These are phyloP conservation scores for Russula sp. DNA, from an alignment of 768 basidiomycete genomes.

Conservation along the genomic window DNA sequence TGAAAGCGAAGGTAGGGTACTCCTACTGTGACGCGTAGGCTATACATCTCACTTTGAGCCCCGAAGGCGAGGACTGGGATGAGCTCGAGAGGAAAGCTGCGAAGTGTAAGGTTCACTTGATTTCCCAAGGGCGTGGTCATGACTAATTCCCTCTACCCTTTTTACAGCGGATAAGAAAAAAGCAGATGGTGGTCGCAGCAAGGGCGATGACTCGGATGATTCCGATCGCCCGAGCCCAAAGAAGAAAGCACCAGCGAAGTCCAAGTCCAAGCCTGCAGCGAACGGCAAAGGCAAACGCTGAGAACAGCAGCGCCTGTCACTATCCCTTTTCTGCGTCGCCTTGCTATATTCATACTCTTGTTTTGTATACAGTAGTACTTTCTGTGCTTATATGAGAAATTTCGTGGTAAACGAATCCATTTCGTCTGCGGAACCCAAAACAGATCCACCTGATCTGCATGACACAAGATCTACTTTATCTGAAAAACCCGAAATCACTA, in stretches of 20 bases:
- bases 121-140: neutral
- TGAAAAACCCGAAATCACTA: no score
- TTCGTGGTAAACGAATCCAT: neutral
- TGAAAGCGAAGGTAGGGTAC: constrained; percentile 50
- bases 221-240: constrained; percentile 38
- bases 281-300: constrained; percentile 28
- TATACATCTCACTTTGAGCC: constrained; percentile 5
- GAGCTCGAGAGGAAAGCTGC: constrained; percentile 90
- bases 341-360: constrained; percentile 9
- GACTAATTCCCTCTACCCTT: constrained; percentile 5
- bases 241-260: constrained; percentile 34
- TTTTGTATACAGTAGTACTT: constrained; percentile 18
- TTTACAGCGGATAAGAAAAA: constrained; percentile 44
- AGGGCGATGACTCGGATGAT: constrained; percentile 36
- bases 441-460: no score
- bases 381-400: neutral
- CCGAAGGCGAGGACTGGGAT: constrained; percentile 87
- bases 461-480: no score
- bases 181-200: constrained; percentile 27
- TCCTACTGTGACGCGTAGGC: constrained; percentile 13
- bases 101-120: constrained; percentile 48
- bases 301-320: neutral
- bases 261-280: constrained; percentile 28
- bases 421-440: neutral
- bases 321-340: neutral